Percentiles rank a stretch among this genome's conserved stretches.
Conservation (phyloP, 2,329 filamentous ascomycete genomes). For the Alternaria triticimaculans region DNA sequence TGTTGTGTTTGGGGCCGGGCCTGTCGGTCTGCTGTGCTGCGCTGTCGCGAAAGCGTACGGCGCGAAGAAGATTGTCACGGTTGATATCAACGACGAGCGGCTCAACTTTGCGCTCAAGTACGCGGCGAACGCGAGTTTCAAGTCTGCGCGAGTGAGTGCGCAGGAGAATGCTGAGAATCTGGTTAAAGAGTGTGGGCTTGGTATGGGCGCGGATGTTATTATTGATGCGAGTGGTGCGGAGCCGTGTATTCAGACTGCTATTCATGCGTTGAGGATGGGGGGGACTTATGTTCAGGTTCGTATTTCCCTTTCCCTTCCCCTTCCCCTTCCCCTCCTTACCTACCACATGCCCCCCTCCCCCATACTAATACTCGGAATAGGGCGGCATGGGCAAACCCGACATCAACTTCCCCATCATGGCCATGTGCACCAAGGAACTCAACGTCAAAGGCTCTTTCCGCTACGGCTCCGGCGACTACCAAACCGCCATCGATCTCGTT, state of each 20-base stretch:
- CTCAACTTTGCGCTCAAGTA: conserved; percentile 79
- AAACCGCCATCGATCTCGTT: conserved; percentile 80
- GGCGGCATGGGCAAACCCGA: conserved; percentile 85
- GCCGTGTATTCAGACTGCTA: conserved; percentile 57
- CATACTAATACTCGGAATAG: conserved; percentile 18
- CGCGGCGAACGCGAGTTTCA: conserved; percentile 70
- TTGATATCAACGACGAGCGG: conserved; percentile 83
- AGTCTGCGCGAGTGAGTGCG: conserved; percentile 64
- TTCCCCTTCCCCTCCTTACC: no score
- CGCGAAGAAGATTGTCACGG: conserved; percentile 81
- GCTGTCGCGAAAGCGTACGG: conserved; percentile 86
- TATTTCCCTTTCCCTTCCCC: no score
- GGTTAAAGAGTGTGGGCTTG: conserved; percentile 67
- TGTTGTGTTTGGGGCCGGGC: conserved; percentile 58
- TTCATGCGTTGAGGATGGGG: conserved; percentile 56
- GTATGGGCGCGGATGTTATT: conserved; percentile 55
- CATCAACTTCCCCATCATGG: conserved; percentile 91
- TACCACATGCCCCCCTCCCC: no score
- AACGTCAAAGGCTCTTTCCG: conserved; percentile 87
- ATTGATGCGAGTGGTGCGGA: conserved; percentile 59
- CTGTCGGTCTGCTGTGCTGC: conserved; percentile 83
- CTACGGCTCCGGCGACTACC: conserved; percentile 87
- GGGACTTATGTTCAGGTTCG: conserved; percentile 57
- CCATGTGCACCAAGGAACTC: conserved; percentile 86
- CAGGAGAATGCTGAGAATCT: conserved; percentile 77